A percentile compares a stretch with the other conserved stretches of the same genome.
Evolutionary conservation across 768 basidiomycete species (phyloP).

Genomic region (Brasilioporus rufonigricans): DNA sequence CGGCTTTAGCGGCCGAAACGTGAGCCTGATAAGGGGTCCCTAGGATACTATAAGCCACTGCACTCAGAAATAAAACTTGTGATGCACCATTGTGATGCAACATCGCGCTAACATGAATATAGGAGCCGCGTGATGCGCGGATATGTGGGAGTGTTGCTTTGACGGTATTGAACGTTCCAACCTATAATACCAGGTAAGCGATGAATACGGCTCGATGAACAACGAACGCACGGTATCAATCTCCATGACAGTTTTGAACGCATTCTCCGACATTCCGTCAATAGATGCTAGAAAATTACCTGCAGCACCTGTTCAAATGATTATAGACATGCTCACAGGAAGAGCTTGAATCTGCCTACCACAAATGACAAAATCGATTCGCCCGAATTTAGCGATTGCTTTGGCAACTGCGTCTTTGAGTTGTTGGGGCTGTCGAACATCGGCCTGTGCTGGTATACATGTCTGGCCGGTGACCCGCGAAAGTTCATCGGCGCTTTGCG

Average conservation of each 20-base stretch:
- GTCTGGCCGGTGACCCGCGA: slow-evolving; percentile 62
- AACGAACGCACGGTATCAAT: slow-evolving; percentile 75
- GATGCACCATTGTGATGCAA: slow-evolving; percentile 74
- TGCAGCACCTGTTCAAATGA: slow-evolving; percentile 67
- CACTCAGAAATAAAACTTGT: neutral
- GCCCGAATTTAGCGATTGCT: slow-evolving; percentile 74
- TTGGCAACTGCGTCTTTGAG: slow-evolving; percentile 73
- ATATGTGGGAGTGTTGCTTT: slow-evolving; percentile 84
- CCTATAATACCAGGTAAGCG: slow-evolving; percentile 36
- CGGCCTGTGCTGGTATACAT: slow-evolving; percentile 74
- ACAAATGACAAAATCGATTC: slow-evolving; percentile 93
- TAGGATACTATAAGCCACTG: slow-evolving; percentile 24
- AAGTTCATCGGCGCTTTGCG: slow-evolving; percentile 67
- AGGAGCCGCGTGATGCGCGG: slow-evolving; percentile 70
- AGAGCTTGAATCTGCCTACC: slow-evolving; percentile 44
- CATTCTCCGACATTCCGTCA: slow-evolving; percentile 79
- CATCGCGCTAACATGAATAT: slow-evolving; percentile 87
- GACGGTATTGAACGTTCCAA: slow-evolving; percentile 92
- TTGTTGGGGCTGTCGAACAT: slow-evolving; percentile 76
- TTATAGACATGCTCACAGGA: neutral
- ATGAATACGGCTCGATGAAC: neutral
- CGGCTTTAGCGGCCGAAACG: slow-evolving; percentile 94
- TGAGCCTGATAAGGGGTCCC: slow-evolving; percentile 87
- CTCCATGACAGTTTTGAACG: slow-evolving; percentile 88
- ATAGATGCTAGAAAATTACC: slow-evolving; percentile 95